Evolutionary conservation across 2,329 filamentous ascomycete species (phyloP).

Genomic region (Leptographium flavum): DNA sequence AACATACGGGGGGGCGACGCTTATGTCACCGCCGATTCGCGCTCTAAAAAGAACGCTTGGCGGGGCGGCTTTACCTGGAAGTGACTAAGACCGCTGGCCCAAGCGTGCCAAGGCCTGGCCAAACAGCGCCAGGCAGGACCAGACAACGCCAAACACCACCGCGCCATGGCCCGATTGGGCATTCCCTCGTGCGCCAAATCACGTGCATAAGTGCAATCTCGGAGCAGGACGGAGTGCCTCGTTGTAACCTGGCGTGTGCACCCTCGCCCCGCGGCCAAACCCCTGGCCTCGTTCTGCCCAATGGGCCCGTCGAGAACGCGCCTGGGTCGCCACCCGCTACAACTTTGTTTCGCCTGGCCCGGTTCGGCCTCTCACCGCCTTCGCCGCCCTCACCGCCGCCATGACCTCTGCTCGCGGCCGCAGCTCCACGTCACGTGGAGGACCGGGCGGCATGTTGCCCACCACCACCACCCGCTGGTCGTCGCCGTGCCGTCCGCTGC

Average conservation of each 20-base stretch:
- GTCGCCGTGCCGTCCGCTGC: slow-evolving; percentile 36
- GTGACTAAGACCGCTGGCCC: neutral
- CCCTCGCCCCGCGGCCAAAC: no score
- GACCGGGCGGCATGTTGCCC: slow-evolving; percentile 28
- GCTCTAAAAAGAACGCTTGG: neutral
- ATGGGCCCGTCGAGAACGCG: no score
- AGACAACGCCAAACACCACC: neutral
- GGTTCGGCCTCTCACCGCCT: neutral
- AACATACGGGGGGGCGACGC: neutral
- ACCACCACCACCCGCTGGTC: slow-evolving; percentile 44
- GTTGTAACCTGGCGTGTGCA: neutral
- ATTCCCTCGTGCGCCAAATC: neutral
- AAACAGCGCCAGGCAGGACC: no score
- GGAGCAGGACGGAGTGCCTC: neutral
- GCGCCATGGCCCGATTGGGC: neutral
- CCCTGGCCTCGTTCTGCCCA: no score
- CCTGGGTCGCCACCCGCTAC: no score
- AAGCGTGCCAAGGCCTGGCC: no score
- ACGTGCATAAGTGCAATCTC: neutral
- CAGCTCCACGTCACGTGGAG: slow-evolving; percentile 41
- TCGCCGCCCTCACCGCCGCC: neutral
- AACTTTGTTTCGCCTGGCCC: neutral
- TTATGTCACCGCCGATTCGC: neutral
- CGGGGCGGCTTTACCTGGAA: neutral
- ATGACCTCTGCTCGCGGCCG: slow-evolving; percentile 27